Evolutionary conservation across 2,329 filamentous ascomycete species (phyloP).

Genomic region (Sporothrix globosa): DNA sequence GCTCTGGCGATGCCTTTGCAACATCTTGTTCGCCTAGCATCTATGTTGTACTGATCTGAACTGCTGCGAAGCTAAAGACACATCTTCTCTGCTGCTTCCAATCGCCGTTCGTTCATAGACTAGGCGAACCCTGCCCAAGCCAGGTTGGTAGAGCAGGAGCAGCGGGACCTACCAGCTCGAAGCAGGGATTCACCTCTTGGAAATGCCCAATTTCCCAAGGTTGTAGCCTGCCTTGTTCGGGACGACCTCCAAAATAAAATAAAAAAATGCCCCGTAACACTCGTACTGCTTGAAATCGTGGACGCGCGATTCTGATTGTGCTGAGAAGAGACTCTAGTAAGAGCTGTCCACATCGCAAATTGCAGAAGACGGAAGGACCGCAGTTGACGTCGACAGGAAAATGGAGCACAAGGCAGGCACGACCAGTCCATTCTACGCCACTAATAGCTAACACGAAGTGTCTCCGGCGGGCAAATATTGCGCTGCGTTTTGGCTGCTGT

Average conservation of each 20-base stretch:
- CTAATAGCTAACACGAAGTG: neutral
- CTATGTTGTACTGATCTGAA: neutral
- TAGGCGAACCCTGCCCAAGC: neutral
- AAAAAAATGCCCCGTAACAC: neutral
- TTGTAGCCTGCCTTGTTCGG: constrained; percentile 19
- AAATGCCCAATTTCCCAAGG: constrained; percentile 33
- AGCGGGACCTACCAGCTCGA: constrained; percentile 17
- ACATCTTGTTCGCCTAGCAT: neutral
- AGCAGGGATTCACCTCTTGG: constrained; percentile 24
- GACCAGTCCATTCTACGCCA: neutral
- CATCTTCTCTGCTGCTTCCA: neutral
- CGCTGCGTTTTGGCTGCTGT: constrained; percentile 8
- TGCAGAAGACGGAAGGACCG: neutral
- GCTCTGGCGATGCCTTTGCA: constrained; percentile 3
- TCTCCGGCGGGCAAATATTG: neutral
- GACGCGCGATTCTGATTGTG: neutral
- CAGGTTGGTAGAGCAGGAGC: neutral
- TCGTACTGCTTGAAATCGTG: neutral
- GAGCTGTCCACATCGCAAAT: neutral
- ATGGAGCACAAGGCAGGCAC: neutral
- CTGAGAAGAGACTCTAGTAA: too few relatives aligned
- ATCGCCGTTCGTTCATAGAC: neutral
- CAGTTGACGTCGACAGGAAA: neutral
- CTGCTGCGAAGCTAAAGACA: neutral
- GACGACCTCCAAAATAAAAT: neutral